Evolutionary conservation across 106 monocot genomes (phyloP).

Genomic region (Iris macrosiphon): DNA sequence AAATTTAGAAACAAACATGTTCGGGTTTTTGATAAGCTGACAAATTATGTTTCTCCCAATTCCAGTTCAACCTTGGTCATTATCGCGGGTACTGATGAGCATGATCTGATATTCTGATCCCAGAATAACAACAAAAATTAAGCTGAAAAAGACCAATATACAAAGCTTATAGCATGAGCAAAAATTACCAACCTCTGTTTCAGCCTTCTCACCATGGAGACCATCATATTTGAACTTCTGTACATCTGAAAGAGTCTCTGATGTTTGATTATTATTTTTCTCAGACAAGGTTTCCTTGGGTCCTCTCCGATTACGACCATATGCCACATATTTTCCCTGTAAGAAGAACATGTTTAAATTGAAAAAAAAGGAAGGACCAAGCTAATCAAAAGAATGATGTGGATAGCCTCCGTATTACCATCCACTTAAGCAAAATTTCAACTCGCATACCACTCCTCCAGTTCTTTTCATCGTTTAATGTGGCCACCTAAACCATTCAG

Average conservation of each 20-base stretch:
- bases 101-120: too few relatives aligned
- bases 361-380: neutral
- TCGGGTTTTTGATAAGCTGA: too few relatives aligned
- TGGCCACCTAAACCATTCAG: constrained; percentile 33
- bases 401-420: constrained; percentile 24
- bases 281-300: constrained; percentile 11
- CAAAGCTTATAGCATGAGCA: constrained; percentile 5
- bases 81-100: too few relatives aligned
- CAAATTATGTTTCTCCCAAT: too few relatives aligned
- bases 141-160: too few relatives aligned
- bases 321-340: constrained; percentile 38
- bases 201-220: constrained; percentile 18
- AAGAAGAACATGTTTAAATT: neutral
- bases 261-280: constrained; percentile 15
- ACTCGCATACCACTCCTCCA: constrained; percentile 89
- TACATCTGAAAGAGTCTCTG: constrained; percentile 1
- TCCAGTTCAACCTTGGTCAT: too few relatives aligned
- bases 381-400: neutral
- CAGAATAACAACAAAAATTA: too few relatives aligned
- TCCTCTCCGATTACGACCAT: constrained; percentile 7
- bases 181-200: constrained; percentile 17
- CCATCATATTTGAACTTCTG: constrained; percentile 13
- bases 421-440: constrained; percentile 38
- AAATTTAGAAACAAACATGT: too few relatives aligned
- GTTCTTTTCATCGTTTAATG: constrained; percentile 68